Evolutionary conservation across 257 asterid genomes (phyloP).

Genomic region (Solanum sparsipilum): DNA sequence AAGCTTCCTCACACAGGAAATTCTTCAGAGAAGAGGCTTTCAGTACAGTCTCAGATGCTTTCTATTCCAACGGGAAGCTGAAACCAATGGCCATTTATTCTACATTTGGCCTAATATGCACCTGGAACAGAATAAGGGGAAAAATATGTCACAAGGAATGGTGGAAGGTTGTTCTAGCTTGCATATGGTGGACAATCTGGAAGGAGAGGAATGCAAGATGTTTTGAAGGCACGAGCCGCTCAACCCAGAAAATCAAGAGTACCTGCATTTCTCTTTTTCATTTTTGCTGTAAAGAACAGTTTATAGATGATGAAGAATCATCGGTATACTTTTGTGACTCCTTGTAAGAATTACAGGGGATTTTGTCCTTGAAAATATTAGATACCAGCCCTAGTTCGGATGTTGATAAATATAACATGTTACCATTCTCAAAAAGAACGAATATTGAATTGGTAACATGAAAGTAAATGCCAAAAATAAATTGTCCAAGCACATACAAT

Average conservation of each 20-base stretch:
- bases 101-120: neutral
- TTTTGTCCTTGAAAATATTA: neutral
- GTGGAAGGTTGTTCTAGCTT: neutral
- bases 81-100: neutral
- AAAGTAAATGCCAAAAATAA: neutral
- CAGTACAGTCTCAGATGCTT: neutral
- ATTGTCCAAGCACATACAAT: neutral
- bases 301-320: neutral
- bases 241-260: neutral
- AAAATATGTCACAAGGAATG: neutral
- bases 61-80: neutral
- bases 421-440: neutral
- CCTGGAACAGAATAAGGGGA: neutral
- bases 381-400: neutral
- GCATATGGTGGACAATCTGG: neutral
- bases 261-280: neutral
- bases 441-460: neutral
- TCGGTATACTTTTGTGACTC: neutral
- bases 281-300: neutral
- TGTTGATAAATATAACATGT: neutral
- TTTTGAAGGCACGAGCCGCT: neutral
- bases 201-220: neutral
- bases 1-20: neutral
- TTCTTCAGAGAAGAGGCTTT: neutral
- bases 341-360: neutral